Conservation (phyloP, 495 filamentous ascomycete genomes). For the Lentithecium fluviatile region DNA sequence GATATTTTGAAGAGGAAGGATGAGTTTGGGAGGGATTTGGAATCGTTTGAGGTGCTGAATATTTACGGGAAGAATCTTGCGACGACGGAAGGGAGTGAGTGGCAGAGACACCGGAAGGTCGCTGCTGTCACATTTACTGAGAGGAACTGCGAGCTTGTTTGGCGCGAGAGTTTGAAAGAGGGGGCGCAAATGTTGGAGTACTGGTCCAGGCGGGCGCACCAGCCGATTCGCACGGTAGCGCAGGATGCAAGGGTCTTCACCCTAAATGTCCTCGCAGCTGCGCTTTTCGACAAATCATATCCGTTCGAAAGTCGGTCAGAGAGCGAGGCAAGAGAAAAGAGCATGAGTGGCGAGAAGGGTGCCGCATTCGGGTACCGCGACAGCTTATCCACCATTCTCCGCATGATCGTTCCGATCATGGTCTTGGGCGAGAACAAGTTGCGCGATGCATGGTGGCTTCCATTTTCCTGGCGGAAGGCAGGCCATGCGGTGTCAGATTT, state of each 20-base stretch:
- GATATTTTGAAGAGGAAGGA: constrained; percentile 43
- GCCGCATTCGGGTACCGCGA: constrained; percentile 20
- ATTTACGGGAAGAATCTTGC: constrained; percentile 51
- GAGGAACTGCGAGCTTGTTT: constrained; percentile 50
- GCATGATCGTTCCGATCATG: constrained; percentile 17
- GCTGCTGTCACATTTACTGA: constrained; percentile 50
- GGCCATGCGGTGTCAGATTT: constrained; percentile 15
- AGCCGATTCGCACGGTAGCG: constrained; percentile 29
- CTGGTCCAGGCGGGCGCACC: constrained; percentile 39
- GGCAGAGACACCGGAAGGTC: constrained; percentile 50
- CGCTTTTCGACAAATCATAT: constrained; percentile 48
- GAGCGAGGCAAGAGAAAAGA: not conserved
- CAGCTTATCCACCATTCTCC: constrained; percentile 14
- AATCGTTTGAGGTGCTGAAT: constrained; percentile 43
- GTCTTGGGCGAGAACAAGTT: constrained; percentile 17
- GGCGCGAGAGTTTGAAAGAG: constrained; percentile 43
- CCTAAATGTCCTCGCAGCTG: constrained; percentile 48
- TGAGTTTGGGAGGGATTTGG: constrained; percentile 48
- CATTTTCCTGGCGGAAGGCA: constrained; percentile 12
- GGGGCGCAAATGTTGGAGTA: constrained; percentile 39
- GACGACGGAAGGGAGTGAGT: constrained; percentile 46
- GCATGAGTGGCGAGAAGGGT: not conserved
- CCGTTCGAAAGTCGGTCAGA: constrained; percentile 36
- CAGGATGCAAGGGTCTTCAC: constrained; percentile 48
- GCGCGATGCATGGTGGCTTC: constrained; percentile 13